Base-by-base conservation (phyloP, 2,329 filamentous ascomycete genomes). In the Aspergillus sp. region DNA sequence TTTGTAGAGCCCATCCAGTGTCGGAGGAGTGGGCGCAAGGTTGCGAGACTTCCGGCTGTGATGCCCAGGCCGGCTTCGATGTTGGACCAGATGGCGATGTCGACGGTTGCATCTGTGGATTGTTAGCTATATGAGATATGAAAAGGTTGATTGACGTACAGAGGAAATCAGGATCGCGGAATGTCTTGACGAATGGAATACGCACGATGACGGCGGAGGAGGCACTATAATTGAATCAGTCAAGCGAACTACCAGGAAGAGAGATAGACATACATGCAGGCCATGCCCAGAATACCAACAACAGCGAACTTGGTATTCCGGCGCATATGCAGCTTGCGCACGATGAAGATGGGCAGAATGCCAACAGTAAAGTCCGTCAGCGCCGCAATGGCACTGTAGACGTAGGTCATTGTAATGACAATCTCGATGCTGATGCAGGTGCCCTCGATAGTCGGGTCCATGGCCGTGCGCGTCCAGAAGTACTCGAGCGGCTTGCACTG, bases 251-350 rank as follows among this genome's bases (percentile, higher is more conserved):
- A 55, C n/a, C 21, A 8, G 37, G 2, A 14, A 51, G 14, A 31
- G 2, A 21, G 31, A 2, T 4, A 8, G 33, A 65, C 70, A n/a
- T 64, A 73, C 70, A 79, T 76, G 64, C 84, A 84, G 35, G 83
- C 86, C 73, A 86, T 80, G 2, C 77, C 75, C 50, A 87, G 70
- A 45, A 87, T 77, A 0, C 77, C 75, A 9, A 80, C 77, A 4
- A 86, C 54, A 12, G 54, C 54, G 3, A 50, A 2, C 21, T 56
- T 56, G 19, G 54, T 56, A 46, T 56, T 43, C 5, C 9, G 24
- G 15, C 53, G 53, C 53, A 56, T 56, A 8, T 56, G 53, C 24
- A 56, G 19, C 4, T 48, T 56, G 17, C 27, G 39, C 37, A 56
- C 53, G 19, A 56, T 40, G 21, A 56, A 50, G 4, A 56, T 56